Percentiles rank a stretch among this genome's conserved stretches.
These are phyloP conservation scores for Vigna hirtella DNA, from an alignment of 306 rosid genomes.

Conservation along the genomic window DNA sequence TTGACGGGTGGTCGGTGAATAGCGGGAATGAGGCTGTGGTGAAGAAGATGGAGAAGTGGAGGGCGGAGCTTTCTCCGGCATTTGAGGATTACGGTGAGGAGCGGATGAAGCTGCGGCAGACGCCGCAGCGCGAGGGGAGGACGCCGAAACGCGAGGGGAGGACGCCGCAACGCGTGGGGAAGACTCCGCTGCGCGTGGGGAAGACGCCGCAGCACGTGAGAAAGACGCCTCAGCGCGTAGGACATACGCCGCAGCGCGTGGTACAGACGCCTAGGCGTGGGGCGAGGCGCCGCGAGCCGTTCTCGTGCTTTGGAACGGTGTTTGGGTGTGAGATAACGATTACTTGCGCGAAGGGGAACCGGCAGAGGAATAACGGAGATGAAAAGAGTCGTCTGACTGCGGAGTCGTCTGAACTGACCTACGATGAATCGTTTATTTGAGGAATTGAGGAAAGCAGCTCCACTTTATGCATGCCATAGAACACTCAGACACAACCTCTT, in stretches of 20 bases:
- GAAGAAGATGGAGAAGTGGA: constrained; percentile 81
- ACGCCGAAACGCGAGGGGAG: not conserved
- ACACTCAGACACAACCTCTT: too few relatives aligned
- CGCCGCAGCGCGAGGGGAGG: not conserved
- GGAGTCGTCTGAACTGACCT: constrained; percentile 56
- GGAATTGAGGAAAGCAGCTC: too few relatives aligned
- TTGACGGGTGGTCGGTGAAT: constrained; percentile 67
- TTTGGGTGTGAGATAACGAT: constrained; percentile 72
- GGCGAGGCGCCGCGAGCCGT: constrained; percentile 42
- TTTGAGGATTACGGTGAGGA: constrained; percentile 37
- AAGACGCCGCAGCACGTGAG: not conserved
- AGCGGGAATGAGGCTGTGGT: constrained; percentile 62
- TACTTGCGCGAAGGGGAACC: constrained; percentile 61
- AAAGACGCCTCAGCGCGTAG: constrained; percentile 20
- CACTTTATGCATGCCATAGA: too few relatives aligned
- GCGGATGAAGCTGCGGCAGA: not conserved
- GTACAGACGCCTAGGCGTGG: constrained; percentile 7
- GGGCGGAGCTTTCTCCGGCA: constrained; percentile 64
- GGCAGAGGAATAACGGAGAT: constrained; percentile 45
- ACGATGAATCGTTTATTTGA: constrained; percentile 49
- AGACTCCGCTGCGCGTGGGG: not conserved
- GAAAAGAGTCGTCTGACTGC: constrained; percentile 23
- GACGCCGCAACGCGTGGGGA: not conserved
- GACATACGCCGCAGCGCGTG: not conserved
- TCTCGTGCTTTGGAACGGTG: constrained; percentile 73